Conservation (phyloP, 345 rosid genomes). For the Salix suchowensis region DNA sequence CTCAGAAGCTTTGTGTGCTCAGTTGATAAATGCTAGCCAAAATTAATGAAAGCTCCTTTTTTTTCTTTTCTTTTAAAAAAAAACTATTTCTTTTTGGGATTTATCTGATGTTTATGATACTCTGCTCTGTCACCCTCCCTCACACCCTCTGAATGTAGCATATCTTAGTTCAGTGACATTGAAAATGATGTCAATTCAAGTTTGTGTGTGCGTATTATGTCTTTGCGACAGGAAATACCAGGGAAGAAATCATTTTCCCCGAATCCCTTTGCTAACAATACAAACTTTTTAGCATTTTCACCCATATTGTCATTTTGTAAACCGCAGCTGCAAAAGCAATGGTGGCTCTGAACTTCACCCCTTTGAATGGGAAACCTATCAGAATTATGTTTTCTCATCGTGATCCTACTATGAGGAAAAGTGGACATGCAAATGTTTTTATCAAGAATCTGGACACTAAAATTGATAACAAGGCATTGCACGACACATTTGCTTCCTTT, state of each 20-base stretch:
- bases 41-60: background rate
- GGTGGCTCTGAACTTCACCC: slow-evolving; percentile 55
- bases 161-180: background rate
- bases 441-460: slow-evolving; percentile 63
- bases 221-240: background rate
- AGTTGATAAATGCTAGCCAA: background rate
- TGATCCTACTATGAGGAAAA: slow-evolving; percentile 57
- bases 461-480: slow-evolving; percentile 53
- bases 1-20: background rate
- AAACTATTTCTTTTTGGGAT: background rate
- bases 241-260: background rate
- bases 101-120: background rate
- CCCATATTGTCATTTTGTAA: background rate
- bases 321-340: slow-evolving; percentile 55
- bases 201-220: background rate
- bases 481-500: slow-evolving; percentile 48
- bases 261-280: background rate
- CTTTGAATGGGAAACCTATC: slow-evolving; percentile 52
- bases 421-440: slow-evolving; percentile 65
- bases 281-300: background rate
- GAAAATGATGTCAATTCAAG: background rate
- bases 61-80: no score
- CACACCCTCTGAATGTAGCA: background rate
- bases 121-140: background rate
- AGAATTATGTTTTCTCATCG: slow-evolving; percentile 71